phyloP scores from a whole-genome alignment of 140 eudicot genomes.

The Flaveria floridana region DNA sequence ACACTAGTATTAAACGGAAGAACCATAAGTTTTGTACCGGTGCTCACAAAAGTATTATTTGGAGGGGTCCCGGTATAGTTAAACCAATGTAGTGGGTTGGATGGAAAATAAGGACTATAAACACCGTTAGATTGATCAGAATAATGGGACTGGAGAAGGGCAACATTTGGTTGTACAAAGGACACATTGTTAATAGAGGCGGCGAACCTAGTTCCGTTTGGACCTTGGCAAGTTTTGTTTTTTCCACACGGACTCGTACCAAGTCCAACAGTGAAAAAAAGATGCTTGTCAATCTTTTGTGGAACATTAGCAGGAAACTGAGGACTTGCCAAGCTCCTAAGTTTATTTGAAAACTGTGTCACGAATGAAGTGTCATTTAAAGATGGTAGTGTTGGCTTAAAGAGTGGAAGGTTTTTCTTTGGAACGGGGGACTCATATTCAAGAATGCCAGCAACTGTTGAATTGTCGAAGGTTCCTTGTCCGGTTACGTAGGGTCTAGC shows the following conservation, averaged over 20 bases:
- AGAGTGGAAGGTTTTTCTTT: slow-evolving; percentile 41
- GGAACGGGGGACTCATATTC: slow-evolving; percentile 42
- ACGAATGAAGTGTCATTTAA: slow-evolving; percentile 63
- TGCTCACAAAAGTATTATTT: neutral
- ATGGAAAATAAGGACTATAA: slow-evolving; percentile 52
- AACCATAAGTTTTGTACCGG: slow-evolving; percentile 7
- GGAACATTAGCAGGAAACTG: slow-evolving; percentile 62
- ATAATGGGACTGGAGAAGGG: slow-evolving; percentile 56
- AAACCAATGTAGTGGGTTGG: slow-evolving; percentile 46
- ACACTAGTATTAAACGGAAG: slow-evolving; percentile 6
- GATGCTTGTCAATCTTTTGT: slow-evolving; percentile 42
- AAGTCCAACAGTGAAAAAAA: slow-evolving; percentile 56
- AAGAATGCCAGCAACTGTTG: slow-evolving; percentile 62
- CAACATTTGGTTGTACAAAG: slow-evolving; percentile 44
- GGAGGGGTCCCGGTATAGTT: slow-evolving; percentile 70
- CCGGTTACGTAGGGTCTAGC: slow-evolving; percentile 71
- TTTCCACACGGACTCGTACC: slow-evolving; percentile 59
- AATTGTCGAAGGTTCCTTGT: slow-evolving; percentile 65
- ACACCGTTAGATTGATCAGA: slow-evolving; percentile 51
- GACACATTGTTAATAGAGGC: slow-evolving; percentile 61
- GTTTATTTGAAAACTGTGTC: slow-evolving; percentile 42
- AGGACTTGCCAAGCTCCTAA: slow-evolving; percentile 51
- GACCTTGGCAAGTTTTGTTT: slow-evolving; percentile 66
- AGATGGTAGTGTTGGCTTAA: slow-evolving; percentile 53
- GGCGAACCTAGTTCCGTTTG: slow-evolving; percentile 57